Base-by-base conservation (phyloP, 2,329 filamentous ascomycete species). In the Penicillium sp. region DNA sequence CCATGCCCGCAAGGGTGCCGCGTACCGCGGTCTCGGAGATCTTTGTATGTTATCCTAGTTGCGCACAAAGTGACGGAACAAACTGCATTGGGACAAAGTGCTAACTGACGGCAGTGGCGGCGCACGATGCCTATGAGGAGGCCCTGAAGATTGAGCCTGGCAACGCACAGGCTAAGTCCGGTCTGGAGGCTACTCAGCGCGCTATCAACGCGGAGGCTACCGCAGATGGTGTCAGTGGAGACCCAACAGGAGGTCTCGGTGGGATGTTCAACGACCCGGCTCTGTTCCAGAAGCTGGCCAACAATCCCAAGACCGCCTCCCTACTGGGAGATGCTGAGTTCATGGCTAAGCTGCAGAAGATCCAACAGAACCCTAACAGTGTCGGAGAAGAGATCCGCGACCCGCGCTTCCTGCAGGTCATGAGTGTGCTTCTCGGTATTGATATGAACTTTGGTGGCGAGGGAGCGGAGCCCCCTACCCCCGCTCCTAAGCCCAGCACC, bases 181-280 rank as follows among this genome's bases (percentile, higher is more conserved):
- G 93, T 32, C 76, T 95, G 42, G 83, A 85, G 10, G 81, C 88
- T 35, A 90, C 96, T 38, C 82, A 93, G 72, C 84, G 88, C 62
- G 90, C 91, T 21, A 90, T 98, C 69, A 83, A 95, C 60, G 78
- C 81, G 22, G 87, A 93, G 68, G 82, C 81, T 21, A 72, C 72
- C 61, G 79, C 71, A n/a, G 81, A 82, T 59, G 79, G 78, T 50
- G 67, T 79, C 17, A 74, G 74, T 49, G 79, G 76, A 46, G 84
- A 90, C 63, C 84, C 86, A 7, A 77, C 75, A 33, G 87, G 80
- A 47, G 88, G 89, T 40, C 76, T 98, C n/a, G 87, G 87, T 59
- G 81, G 83, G 67, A 90, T 98, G 79, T 97, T 98, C 78, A 91
- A 82, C 68, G 94, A 98, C 69, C 93, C 93, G 17, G 82, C 89